Evolutionary conservation across 371 early-diverging fungal genomes (phyloP).

Genomic region (Gilbertella persicaria): DNA sequence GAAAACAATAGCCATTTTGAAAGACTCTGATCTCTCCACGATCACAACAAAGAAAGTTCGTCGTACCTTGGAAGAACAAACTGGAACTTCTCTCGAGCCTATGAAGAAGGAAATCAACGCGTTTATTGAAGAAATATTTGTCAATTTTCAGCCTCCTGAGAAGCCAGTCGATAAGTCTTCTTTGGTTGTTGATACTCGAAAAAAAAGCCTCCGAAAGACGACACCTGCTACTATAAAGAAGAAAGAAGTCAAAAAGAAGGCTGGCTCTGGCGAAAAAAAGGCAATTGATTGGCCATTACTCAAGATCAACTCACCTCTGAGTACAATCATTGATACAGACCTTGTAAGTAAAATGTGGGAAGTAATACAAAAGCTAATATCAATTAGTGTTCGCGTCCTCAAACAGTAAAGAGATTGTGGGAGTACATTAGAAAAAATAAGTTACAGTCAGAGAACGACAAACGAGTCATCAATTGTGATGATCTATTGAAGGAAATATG

Average conservation of each 20-base stretch:
- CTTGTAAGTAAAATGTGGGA: slow-evolving; percentile 1
- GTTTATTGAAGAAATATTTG: slow-evolving; percentile 31
- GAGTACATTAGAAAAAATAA: slow-evolving; percentile 45
- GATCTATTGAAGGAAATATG: slow-evolving; percentile 29
- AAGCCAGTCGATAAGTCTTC: not conserved
- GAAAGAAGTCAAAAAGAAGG: slow-evolving; percentile 8
- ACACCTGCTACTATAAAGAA: slow-evolving; percentile 8
- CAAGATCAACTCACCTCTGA: slow-evolving; percentile 24
- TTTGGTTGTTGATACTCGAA: not conserved
- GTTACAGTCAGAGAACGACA: slow-evolving; percentile 44
- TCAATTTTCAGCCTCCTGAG: slow-evolving; percentile 4
- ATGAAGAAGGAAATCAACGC: slow-evolving; percentile 46
- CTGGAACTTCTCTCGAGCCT: slow-evolving; percentile 26
- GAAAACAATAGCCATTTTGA: slow-evolving; percentile 40
- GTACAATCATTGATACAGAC: slow-evolving; percentile 24
- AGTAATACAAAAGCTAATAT: slow-evolving; percentile 5
- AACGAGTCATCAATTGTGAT: slow-evolving; percentile 43
- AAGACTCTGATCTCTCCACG: slow-evolving; percentile 45
- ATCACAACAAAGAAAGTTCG: slow-evolving; percentile 59
- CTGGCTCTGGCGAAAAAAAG: slow-evolving; percentile 8
- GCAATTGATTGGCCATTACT: slow-evolving; percentile 18
- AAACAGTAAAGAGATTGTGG: slow-evolving; percentile 52
- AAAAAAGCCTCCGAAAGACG: not conserved
- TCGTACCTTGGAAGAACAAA: slow-evolving; percentile 37
- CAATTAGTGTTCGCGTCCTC: slow-evolving; percentile 36